phyloP scores from a whole-genome alignment of 1,284 basidiomycete species.

The Papiliotrema laurentii region DNA sequence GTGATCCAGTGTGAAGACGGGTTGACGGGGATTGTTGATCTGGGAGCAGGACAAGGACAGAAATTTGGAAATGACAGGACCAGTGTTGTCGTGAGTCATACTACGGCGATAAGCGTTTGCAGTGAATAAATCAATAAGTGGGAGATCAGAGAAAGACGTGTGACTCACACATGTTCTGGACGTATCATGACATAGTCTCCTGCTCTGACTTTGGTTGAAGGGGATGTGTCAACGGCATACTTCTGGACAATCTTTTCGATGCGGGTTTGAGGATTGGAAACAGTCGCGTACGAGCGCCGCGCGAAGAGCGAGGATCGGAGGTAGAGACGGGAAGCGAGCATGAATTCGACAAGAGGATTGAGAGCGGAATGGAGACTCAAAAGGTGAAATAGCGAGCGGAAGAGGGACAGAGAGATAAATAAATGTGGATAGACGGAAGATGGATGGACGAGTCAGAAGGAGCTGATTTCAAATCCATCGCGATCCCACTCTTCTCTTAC shows the following conservation, averaged over 20 bases:
- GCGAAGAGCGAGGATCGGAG: background rate
- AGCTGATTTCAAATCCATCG: too few species aligned
- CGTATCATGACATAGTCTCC: constrained; percentile 99
- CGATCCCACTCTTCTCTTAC: background rate
- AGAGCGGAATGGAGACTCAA: background rate
- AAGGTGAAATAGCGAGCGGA: background rate
- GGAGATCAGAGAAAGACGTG: too few species aligned
- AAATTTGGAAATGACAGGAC: constrained; percentile 96
- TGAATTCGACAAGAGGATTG: background rate
- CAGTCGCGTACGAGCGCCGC: constrained; percentile 36
- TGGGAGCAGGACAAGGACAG: constrained; percentile 87
- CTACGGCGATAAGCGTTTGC: constrained; percentile 21
- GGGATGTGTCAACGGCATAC: constrained; percentile 82
- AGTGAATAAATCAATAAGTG: background rate
- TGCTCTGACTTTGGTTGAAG: constrained; percentile 72
- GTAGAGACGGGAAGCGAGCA: background rate
- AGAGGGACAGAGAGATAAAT: background rate
- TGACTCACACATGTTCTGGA: constrained; percentile 78
- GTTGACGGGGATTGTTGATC: constrained; percentile 67
- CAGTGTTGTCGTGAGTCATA: constrained; percentile 98
- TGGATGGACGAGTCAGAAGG: too few species aligned
- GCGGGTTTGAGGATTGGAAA: constrained; percentile 67
- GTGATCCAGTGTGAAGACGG: constrained; percentile 96
- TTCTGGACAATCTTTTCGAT: constrained; percentile 98
- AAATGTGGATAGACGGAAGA: too few species aligned